Conservation (phyloP, 2,329 filamentous ascomycete genomes). For the Colletotrichum sublineola region DNA sequence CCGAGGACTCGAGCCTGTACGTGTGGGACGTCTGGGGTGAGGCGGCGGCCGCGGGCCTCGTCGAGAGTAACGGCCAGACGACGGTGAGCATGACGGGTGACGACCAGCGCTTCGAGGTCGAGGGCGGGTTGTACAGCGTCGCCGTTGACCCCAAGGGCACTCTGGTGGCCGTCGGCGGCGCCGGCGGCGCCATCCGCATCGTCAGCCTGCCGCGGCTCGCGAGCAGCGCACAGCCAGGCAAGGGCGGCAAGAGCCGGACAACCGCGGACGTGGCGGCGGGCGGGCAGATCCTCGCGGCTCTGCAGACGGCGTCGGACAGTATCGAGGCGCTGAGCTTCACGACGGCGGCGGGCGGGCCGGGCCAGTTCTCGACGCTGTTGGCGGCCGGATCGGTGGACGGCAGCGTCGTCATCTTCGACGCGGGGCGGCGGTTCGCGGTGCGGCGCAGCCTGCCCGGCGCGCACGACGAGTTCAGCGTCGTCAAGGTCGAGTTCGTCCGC, state of each 20-base stretch:
- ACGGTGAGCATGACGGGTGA: slow-evolving; percentile 82
- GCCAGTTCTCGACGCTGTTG: slow-evolving; percentile 61
- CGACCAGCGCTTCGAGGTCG: slow-evolving; percentile 92
- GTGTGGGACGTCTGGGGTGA: slow-evolving; percentile 93
- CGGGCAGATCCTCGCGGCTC: slow-evolving; percentile 80
- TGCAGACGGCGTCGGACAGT: slow-evolving; percentile 81
- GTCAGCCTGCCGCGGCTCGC: slow-evolving; percentile 81
- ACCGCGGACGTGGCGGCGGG: slow-evolving; percentile 56
- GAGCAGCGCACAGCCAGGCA: slow-evolving; percentile 44
- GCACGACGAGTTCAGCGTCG: slow-evolving; percentile 89
- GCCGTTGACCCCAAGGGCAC: slow-evolving; percentile 84
- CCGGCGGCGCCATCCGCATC: slow-evolving; percentile 86
- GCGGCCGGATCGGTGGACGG: slow-evolving; percentile 79
- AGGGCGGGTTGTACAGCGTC: slow-evolving; percentile 91
- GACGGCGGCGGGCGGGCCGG: slow-evolving; percentile 53
- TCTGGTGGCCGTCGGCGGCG: slow-evolving; percentile 88
- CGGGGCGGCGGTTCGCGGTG: slow-evolving; percentile 87
- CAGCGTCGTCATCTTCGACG: slow-evolving; percentile 88
- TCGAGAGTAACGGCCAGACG: slow-evolving; percentile 68
- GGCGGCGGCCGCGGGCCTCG: slow-evolving; percentile 70
- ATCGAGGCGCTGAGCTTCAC: slow-evolving; percentile 82
- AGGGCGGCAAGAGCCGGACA: slow-evolving; percentile 49
- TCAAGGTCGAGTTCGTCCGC: slow-evolving; percentile 90
- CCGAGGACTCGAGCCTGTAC: slow-evolving; percentile 88
- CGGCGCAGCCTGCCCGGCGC: slow-evolving; percentile 84